Evolutionary conservation across 2,329 filamentous ascomycete species (phyloP).

Genomic region (Fusarium chaquense): DNA sequence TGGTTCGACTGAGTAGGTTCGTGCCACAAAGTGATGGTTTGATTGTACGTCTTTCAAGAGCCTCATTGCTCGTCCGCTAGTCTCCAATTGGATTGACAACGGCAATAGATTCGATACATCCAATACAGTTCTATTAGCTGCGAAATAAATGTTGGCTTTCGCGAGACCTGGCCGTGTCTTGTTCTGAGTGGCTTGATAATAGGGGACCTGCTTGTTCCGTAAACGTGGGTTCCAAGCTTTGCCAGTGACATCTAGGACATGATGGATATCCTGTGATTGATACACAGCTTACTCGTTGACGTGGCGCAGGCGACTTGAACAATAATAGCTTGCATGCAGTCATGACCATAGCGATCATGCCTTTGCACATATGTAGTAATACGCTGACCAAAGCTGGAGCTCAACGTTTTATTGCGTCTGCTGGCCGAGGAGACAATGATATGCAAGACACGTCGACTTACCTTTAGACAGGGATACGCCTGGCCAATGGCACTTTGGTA

Average conservation of each 20-base stretch:
- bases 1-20: conserved; percentile 3
- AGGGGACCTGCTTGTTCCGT: neutral
- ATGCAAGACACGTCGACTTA: conserved; percentile 50
- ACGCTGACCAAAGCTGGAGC: neutral
- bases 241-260: neutral
- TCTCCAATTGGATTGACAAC: conserved; percentile 1
- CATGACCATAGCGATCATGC: neutral
- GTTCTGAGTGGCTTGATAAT: neutral
- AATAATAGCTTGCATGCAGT: neutral
- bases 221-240: neutral
- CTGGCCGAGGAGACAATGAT: conserved; percentile 26
- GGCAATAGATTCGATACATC: neutral
- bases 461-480: conserved; percentile 4
- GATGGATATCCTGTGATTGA: neutral
- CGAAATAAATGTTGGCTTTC: neutral
- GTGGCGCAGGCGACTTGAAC: neutral
- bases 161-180: neutral
- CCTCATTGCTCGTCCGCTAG: neutral
- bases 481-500: conserved; percentile 10
- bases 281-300: neutral
- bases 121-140: too few species aligned
- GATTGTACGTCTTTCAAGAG: neutral
- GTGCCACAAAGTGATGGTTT: conserved; percentile 11
- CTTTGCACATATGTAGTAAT: neutral
- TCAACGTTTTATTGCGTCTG: neutral